Evolutionary conservation across 495 filamentous ascomycete species (phyloP).

Genomic region (Glarea lozoyensis): DNA sequence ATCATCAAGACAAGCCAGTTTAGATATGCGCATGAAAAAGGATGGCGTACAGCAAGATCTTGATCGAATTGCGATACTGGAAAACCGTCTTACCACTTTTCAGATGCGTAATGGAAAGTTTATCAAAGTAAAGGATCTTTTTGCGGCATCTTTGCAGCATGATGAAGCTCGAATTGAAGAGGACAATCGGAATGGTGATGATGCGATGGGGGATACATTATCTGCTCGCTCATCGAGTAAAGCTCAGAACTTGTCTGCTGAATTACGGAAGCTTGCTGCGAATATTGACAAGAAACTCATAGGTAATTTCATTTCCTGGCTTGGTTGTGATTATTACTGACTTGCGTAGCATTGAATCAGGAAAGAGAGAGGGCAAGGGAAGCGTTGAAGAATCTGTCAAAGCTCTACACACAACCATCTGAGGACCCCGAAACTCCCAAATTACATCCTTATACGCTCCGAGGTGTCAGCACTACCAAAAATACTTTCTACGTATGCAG

Average conservation of each 20-base stretch:
- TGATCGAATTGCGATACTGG: conserved; percentile 11
- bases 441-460: conserved; percentile 24
- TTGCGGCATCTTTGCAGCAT: conserved; percentile 14
- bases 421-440: conserved; percentile 35
- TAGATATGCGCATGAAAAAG: conserved; percentile 31
- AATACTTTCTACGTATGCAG: conserved; percentile 14
- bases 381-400: conserved; percentile 37
- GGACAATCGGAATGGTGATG: conserved; percentile 14
- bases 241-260: conserved; percentile 25
- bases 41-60: conserved; percentile 20
- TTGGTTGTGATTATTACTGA: conserved; percentile 3
- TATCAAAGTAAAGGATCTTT: conserved; percentile 18
- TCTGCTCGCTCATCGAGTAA: conserved; percentile 11
- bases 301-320: conserved; percentile 24
- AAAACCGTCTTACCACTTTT: conserved; percentile 19
- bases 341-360: conserved; percentile 38
- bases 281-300: conserved; percentile 43
- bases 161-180: conserved; percentile 26
- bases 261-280: conserved; percentile 30
- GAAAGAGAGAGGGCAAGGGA: conserved; percentile 40
- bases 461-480: conserved; percentile 18
- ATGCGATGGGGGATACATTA: conserved; percentile 8
- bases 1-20: conserved; percentile 40
- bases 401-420: conserved; percentile 44
- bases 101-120: conserved; percentile 11